These are phyloP conservation scores for Kazachstania bromeliacearum DNA, from an alignment of 805 yeast genomes.

Conservation along the genomic window DNA sequence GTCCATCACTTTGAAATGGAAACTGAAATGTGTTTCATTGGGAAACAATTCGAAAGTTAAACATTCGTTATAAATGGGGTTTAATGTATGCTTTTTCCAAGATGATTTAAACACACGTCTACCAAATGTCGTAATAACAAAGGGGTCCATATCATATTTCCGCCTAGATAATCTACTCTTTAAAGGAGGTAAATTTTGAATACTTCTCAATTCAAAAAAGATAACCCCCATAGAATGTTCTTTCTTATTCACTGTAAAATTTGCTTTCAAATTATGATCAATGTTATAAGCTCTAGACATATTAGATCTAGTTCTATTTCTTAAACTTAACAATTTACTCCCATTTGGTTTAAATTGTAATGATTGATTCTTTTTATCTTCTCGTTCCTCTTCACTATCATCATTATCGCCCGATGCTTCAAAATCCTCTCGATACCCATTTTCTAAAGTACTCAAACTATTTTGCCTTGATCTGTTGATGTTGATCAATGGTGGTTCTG, in stretches of 20 bases:
- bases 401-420: slow-evolving; percentile 5
- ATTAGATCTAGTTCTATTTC: slow-evolving; percentile 5
- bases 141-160: slow-evolving; percentile 88
- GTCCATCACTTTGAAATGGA: slow-evolving; percentile 70
- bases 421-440: slow-evolving; percentile 1
- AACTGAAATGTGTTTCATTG: slow-evolving; percentile 53
- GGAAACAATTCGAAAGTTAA: slow-evolving; percentile 68
- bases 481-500: background rate
- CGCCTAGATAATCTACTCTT: slow-evolving; percentile 56
- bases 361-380: slow-evolving; percentile 1
- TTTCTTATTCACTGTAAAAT: slow-evolving; percentile 22
- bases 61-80: slow-evolving; percentile 75
- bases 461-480: background rate
- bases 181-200: slow-evolving; percentile 71
- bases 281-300: slow-evolving; percentile 6
- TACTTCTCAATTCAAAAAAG: slow-evolving; percentile 65
- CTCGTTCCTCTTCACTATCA: slow-evolving; percentile 4
- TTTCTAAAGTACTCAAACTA: background rate
- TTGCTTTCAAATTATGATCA: slow-evolving; percentile 8
- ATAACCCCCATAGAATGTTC: slow-evolving; percentile 51
- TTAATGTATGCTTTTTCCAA: slow-evolving; percentile 70
- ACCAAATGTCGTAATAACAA: slow-evolving; percentile 85
- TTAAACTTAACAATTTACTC: slow-evolving; percentile 5
- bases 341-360: slow-evolving; percentile 4
- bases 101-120: slow-evolving; percentile 79